phyloP scores from a whole-genome alignment of 345 rosid genomes.

The Erucastrum elatum region DNA sequence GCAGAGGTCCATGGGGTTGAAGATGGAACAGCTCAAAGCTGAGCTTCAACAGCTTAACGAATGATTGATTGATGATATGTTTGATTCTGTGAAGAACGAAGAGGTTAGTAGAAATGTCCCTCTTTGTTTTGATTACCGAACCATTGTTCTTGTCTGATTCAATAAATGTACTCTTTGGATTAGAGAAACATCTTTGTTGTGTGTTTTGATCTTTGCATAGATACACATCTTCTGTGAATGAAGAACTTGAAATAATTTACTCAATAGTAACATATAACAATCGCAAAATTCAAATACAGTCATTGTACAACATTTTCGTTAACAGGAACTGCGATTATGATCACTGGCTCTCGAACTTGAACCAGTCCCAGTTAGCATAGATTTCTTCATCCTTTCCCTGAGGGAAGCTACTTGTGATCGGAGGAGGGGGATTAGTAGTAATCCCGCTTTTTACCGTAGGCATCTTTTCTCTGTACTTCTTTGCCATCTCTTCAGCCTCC shows the following conservation, averaged over 20 bases:
- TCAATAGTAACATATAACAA: conserved; percentile 11
- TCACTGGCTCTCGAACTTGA: conserved; percentile 63
- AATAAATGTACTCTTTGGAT: conserved; percentile 19
- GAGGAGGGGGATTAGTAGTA: conserved; percentile 36
- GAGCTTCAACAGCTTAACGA: conserved; percentile 85
- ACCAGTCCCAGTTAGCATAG: conserved; percentile 92
- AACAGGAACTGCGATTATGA: background rate
- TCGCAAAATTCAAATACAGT: conserved; percentile 16
- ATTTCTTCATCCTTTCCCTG: conserved; percentile 54
- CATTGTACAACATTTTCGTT: conserved; percentile 15
- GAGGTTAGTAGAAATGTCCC: conserved; percentile 18
- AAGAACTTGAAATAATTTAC: conserved; percentile 15
- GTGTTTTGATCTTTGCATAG: conserved; percentile 20
- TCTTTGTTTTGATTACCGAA: background rate
- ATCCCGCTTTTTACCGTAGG: conserved; percentile 34
- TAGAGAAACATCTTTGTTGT: background rate
- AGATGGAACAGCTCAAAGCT: conserved; percentile 95
- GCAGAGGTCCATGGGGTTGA: conserved; percentile 91
- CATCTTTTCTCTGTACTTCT: conserved; percentile 65
- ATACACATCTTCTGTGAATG: background rate
- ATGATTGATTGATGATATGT: conserved; percentile 29
- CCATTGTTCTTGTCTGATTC: conserved; percentile 6
- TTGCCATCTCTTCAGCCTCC: conserved; percentile 90
- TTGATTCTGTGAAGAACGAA: background rate
- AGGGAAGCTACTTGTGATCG: conserved; percentile 38